Evolutionary conservation across 176 grass and related monocot genomes (phyloP).

Genomic region (Echinochloa phyllopogon): DNA sequence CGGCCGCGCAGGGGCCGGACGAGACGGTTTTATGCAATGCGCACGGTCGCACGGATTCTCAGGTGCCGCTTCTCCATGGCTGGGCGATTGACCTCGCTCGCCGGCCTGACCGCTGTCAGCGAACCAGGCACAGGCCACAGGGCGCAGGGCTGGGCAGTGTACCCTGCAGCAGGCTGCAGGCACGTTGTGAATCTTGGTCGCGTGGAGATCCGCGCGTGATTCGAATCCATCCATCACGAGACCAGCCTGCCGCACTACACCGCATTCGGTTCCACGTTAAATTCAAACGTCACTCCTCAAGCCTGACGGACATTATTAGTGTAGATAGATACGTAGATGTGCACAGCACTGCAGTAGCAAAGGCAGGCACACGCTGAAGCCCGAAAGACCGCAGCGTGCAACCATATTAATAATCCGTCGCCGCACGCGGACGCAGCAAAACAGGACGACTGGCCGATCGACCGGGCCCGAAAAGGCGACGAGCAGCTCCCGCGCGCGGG

Average conservation of each 20-base stretch:
- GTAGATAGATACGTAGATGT: not conserved
- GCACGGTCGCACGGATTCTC: constrained; percentile 64
- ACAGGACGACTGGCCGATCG: too few relatives aligned
- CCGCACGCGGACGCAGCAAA: too few relatives aligned
- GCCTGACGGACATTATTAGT: not conserved
- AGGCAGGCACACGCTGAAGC: not conserved
- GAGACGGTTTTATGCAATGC: constrained; percentile 32
- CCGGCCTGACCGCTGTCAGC: not conserved
- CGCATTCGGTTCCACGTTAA: not conserved
- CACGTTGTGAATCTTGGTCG: constrained; percentile 16
- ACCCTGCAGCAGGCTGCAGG: too few relatives aligned
- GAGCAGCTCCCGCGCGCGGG: not conserved
- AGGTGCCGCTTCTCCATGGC: constrained; percentile 27
- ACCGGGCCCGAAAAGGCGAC: too few relatives aligned
- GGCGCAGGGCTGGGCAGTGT: too few relatives aligned
- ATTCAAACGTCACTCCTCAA: not conserved
- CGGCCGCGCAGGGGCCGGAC: not conserved
- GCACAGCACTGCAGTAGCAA: too few relatives aligned
- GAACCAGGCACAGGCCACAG: not conserved
- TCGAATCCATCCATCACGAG: not conserved
- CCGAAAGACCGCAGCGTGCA: not conserved
- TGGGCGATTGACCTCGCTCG: not conserved
- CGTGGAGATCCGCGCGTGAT: constrained; percentile 1
- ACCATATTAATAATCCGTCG: not conserved
- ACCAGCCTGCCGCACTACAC: not conserved